phyloP scores from a whole-genome alignment of 495 filamentous ascomycete species.

The Sabuloglossum arenarium region DNA sequence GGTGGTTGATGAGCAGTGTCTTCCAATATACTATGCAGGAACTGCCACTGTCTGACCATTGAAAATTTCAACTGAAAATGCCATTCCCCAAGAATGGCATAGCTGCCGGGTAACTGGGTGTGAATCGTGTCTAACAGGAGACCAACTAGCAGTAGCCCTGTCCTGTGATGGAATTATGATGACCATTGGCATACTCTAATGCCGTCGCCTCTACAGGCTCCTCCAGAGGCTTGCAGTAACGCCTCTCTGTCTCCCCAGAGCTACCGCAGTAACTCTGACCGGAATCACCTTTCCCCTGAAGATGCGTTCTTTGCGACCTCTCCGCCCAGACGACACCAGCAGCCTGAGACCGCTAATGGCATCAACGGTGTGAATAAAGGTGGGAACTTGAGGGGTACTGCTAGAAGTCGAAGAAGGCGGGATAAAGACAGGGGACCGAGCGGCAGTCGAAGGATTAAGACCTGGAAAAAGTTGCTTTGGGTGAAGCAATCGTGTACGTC shows the following conservation, averaged over 20 bases:
- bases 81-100: no score
- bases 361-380: neutral
- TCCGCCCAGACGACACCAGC: conserved; percentile 27
- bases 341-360: conserved; percentile 15
- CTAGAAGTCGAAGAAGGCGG: conserved; percentile 17
- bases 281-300: conserved; percentile 54
- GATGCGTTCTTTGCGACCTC: conserved; percentile 53
- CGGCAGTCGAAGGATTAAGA: conserved; percentile 40
- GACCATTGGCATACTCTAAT: neutral
- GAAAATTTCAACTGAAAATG: no score
- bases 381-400: neutral
- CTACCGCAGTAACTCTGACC: conserved; percentile 10
- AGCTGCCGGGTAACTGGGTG: neutral
- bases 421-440: conserved; percentile 30
- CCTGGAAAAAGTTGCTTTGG: conserved; percentile 93
- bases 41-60: no score
- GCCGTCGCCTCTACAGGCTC: neutral
- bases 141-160: neutral
- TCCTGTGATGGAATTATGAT: neutral
- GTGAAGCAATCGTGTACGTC: conserved; percentile 77
- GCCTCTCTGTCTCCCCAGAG: neutral
- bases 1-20: no score
- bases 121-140: neutral
- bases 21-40: no score
- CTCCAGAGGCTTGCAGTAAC: neutral